Evolutionary conservation across 2,329 filamentous ascomycete genomes (phyloP).

Genomic region (Aspergillus puulaauensis): DNA sequence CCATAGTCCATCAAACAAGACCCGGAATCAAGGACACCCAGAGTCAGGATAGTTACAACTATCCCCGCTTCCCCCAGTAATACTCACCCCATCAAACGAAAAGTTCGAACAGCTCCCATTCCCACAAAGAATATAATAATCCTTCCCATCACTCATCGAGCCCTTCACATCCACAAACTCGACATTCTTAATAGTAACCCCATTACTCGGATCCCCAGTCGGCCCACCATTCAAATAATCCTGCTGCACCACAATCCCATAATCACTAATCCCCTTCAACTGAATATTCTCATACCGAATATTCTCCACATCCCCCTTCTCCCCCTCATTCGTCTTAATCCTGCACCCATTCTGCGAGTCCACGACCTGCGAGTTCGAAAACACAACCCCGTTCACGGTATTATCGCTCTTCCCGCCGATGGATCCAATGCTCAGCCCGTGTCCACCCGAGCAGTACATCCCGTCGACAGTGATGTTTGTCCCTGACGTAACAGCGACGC

Average conservation of each 20-base stretch:
- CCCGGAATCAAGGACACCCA: conserved; percentile 8
- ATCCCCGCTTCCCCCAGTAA: conserved; percentile 35
- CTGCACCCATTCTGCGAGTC: conserved; percentile 42
- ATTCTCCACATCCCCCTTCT: conserved; percentile 40
- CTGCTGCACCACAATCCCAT: conserved; percentile 55
- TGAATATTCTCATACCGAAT: conserved; percentile 50
- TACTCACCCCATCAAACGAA: conserved; percentile 35
- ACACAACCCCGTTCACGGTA: conserved; percentile 51
- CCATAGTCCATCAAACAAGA: background rate
- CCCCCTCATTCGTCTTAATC: conserved; percentile 42
- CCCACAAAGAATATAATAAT: conserved; percentile 43
- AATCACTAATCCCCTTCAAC: conserved; percentile 45
- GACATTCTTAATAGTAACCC: conserved; percentile 38
- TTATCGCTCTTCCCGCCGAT: conserved; percentile 53
- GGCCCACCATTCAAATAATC: conserved; percentile 53
- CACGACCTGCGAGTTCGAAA: conserved; percentile 51
- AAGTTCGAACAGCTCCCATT: conserved; percentile 40
- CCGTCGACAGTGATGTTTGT: conserved; percentile 25
- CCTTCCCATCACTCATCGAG: conserved; percentile 30
- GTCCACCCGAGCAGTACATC: conserved; percentile 40
- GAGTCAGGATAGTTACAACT: conserved; percentile 24
- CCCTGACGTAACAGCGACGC: conserved; percentile 31
- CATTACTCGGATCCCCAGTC: conserved; percentile 39
- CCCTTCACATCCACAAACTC: conserved; percentile 38
- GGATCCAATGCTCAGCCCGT: conserved; percentile 35